Evolutionary conservation across 768 basidiomycete genomes (phyloP).

Genomic region (Symmetrospora coprosmae): DNA sequence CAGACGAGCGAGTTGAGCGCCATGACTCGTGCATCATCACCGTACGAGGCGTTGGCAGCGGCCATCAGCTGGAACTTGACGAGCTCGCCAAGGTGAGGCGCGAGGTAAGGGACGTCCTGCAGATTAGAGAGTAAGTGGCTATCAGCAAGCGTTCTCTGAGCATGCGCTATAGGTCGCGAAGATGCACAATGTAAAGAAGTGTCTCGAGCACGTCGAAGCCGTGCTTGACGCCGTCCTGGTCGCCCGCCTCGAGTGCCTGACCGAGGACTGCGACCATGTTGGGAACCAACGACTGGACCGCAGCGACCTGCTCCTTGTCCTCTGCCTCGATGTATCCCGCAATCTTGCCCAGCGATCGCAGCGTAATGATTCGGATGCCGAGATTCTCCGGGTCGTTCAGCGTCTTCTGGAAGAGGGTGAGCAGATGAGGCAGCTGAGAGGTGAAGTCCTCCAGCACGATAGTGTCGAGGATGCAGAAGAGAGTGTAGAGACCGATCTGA

Average conservation of each 20-base stretch:
- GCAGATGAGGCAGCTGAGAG: slow-evolving; percentile 56
- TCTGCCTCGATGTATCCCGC: slow-evolving; percentile 81
- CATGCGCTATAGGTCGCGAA: neutral
- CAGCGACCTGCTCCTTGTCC: slow-evolving; percentile 71
- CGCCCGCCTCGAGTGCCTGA: slow-evolving; percentile 59
- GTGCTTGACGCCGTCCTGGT: slow-evolving; percentile 70
- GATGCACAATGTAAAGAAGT: slow-evolving; percentile 71
- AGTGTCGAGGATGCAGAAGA: slow-evolving; percentile 80
- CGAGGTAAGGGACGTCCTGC: slow-evolving; percentile 88
- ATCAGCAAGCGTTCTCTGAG: neutral
- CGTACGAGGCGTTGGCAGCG: slow-evolving; percentile 62
- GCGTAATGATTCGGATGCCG: slow-evolving; percentile 79
- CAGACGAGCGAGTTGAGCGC: slow-evolving; percentile 86
- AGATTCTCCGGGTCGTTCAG: slow-evolving; percentile 69
- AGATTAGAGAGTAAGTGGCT: neutral
- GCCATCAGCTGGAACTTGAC: slow-evolving; percentile 74
- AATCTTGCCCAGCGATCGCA: slow-evolving; percentile 78
- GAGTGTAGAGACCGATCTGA: slow-evolving; percentile 50
- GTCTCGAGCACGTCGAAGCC: slow-evolving; percentile 93
- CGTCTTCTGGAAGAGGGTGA: slow-evolving; percentile 61
- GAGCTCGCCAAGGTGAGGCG: slow-evolving; percentile 72
- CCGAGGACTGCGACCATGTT: slow-evolving; percentile 77
- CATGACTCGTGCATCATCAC: slow-evolving; percentile 68
- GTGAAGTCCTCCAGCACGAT: slow-evolving; percentile 48
- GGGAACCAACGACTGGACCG: slow-evolving; percentile 75